Evolutionary conservation across 2,329 filamentous ascomycete genomes (phyloP).

Genomic region (Colletotrichum spinosum): DNA sequence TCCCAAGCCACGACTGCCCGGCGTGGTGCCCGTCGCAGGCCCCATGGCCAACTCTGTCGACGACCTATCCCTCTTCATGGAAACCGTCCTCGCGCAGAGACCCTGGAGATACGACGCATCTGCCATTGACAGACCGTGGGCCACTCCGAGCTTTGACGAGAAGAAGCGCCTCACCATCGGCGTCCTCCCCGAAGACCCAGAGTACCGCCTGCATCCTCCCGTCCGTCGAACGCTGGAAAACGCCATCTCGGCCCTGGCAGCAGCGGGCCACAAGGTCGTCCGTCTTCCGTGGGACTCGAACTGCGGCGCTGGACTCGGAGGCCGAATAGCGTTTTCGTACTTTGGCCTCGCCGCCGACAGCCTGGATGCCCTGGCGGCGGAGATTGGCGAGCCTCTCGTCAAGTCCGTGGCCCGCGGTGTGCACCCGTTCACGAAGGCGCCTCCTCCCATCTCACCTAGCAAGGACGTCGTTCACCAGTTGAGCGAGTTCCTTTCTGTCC

Average conservation of each 20-base stretch:
- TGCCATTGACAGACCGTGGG: conserved; percentile 59
- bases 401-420: conserved; percentile 47
- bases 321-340: conserved; percentile 52
- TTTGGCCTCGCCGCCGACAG: conserved; percentile 49
- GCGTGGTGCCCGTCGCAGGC: conserved; percentile 53
- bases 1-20: conserved; percentile 33
- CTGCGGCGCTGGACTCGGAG: conserved; percentile 44
- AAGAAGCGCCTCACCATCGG: conserved; percentile 56
- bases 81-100: conserved; percentile 49
- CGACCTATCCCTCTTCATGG: conserved; percentile 55
- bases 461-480: conserved; percentile 50
- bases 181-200: conserved; percentile 57
- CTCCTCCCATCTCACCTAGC: conserved; percentile 44
- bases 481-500: conserved; percentile 53
- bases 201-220: conserved; percentile 63
- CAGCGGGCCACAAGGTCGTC: conserved; percentile 58
- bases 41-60: conserved; percentile 55
- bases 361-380: conserved; percentile 45
- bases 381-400: conserved; percentile 56
- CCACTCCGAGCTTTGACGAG: conserved; percentile 39
- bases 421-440: conserved; percentile 40
- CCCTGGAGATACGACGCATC: conserved; percentile 59
- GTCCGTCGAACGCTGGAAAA: conserved; percentile 57
- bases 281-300: conserved; percentile 44
- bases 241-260: conserved; percentile 51